Evolutionary conservation across 2,329 filamentous ascomycete genomes (phyloP).

Genomic region (Byssothecium circinans): DNA sequence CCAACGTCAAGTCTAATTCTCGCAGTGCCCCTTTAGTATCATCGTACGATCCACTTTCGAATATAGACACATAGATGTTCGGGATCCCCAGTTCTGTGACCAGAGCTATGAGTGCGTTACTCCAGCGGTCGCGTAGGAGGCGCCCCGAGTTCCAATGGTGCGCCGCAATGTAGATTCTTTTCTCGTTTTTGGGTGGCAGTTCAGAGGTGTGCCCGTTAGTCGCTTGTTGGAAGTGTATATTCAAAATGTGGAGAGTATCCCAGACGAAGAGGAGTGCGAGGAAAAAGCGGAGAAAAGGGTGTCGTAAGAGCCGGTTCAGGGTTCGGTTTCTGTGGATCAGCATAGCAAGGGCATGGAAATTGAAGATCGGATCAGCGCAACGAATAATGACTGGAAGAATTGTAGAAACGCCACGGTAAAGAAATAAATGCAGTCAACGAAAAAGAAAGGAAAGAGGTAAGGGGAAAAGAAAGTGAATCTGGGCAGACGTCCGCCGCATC

Average conservation of each 20-base stretch:
- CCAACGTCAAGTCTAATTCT: slow-evolving; percentile 59
- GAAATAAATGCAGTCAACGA: no score
- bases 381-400: no score
- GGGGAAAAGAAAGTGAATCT: no score
- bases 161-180: slow-evolving; percentile 65
- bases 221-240: slow-evolving; percentile 19
- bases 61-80: slow-evolving; percentile 69
- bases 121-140: slow-evolving; percentile 65
- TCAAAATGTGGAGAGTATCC: slow-evolving; percentile 24
- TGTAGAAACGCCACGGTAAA: no score
- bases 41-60: slow-evolving; percentile 71
- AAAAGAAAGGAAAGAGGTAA: no score
- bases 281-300: slow-evolving; percentile 20
- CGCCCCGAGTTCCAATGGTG: slow-evolving; percentile 69
- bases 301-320: slow-evolving; percentile 23
- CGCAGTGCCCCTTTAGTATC: slow-evolving; percentile 64
- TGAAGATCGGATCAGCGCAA: no score
- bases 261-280: slow-evolving; percentile 22
- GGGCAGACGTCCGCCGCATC: no score
- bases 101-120: slow-evolving; percentile 60
- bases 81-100: slow-evolving; percentile 59
- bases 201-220: slow-evolving; percentile 8
- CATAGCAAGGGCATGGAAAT: neutral
- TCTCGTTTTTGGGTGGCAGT: slow-evolving; percentile 21
- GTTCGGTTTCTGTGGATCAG: neutral